Percentiles rank a stretch among this genome's conserved stretches.
These are phyloP conservation scores for Arthroderma sp. DNA, from an alignment of 2,329 filamentous ascomycete species.

Conservation along the genomic window DNA sequence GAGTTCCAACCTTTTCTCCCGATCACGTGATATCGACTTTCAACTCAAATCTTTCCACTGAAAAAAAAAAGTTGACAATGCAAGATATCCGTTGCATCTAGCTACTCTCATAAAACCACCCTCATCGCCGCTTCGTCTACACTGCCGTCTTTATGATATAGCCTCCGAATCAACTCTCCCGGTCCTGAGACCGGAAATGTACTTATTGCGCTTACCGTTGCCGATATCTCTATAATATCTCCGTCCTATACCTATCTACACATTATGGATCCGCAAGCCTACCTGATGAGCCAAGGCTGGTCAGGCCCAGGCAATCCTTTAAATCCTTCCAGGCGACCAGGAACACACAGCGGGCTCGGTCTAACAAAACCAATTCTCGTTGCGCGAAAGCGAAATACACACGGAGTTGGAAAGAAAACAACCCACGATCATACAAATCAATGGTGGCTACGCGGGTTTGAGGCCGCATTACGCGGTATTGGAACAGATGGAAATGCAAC, in stretches of 20 bases:
- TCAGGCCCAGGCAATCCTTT: conserved; percentile 77
- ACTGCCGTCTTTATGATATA: not conserved
- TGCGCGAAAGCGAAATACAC: conserved; percentile 66
- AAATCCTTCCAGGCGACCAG: conserved; percentile 47
- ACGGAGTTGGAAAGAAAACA: conserved; percentile 69
- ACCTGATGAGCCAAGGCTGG: conserved; percentile 82
- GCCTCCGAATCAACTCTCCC: not conserved
- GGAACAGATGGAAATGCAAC: conserved; percentile 48
- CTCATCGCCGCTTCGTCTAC: not conserved
- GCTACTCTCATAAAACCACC: not conserved
- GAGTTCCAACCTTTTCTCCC: no score
- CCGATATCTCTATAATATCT: not conserved
- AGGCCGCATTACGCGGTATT: conserved; percentile 73
- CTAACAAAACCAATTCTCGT: conserved; percentile 74
- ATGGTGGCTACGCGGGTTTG: conserved; percentile 95
- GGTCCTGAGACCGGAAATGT: not conserved
- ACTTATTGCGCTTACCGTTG: not conserved
- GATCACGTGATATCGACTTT: not conserved
- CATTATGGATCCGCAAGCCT: conserved; percentile 69
- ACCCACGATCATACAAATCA: conserved; percentile 57
- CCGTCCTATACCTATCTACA: not conserved
- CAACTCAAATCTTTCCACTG: no score
- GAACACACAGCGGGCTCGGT: conserved; percentile 53
- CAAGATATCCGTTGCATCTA: no score
- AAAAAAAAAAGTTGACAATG: no score